Evolutionary conservation across 176 grass and related monocot genomes (phyloP).

Genomic region (Avena sativa): DNA sequence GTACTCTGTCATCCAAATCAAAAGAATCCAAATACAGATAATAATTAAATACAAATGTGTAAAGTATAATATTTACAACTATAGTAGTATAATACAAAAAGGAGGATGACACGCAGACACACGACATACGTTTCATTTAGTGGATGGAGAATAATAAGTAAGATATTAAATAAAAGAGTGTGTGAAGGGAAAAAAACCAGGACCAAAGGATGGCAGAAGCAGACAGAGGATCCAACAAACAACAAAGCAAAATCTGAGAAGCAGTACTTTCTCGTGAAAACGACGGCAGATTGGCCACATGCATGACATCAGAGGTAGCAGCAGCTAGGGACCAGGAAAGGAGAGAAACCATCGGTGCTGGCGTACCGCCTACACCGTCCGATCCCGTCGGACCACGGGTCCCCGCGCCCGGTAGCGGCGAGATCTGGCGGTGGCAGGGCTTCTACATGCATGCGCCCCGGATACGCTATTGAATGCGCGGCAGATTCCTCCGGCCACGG

Average conservation of each 20-base stretch:
- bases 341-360: not conserved
- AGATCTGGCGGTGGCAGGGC: conserved; percentile 41
- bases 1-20: not conserved
- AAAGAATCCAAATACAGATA: not conserved
- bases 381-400: conserved; percentile 40
- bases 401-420: not conserved
- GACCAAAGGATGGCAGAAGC: conserved; percentile 10
- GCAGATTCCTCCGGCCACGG: conserved; percentile 27
- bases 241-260: conserved; percentile 56
- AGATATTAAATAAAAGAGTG: not conserved
- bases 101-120: not conserved
- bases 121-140: not conserved
- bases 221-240: conserved; percentile 53
- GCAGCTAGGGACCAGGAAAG: not conserved
- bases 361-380: conserved; percentile 32
- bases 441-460: not conserved
- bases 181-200: not conserved
- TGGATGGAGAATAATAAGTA: not conserved
- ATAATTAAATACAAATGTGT: not conserved
- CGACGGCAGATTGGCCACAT: conserved; percentile 61
- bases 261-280: conserved; percentile 63
- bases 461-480: conserved; percentile 48
- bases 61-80: not conserved
- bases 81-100: not conserved
- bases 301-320: conserved; percentile 45